Evolutionary conservation across 192 early-diverging fungal genomes (phyloP).

Genomic region (Allomyces arbusculus): DNA sequence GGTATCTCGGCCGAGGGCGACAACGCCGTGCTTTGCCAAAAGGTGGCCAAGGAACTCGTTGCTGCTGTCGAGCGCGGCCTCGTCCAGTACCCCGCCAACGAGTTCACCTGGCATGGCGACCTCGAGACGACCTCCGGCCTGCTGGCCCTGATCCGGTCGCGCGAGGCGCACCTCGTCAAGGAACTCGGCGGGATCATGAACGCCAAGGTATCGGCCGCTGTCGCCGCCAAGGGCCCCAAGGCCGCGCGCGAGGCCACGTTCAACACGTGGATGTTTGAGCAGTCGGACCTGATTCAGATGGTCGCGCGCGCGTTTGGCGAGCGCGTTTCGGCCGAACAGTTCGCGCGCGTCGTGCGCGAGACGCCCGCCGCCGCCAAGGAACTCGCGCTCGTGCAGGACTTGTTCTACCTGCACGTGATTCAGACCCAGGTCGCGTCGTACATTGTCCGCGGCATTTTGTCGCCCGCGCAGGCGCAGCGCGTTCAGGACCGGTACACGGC

Average conservation of each 20-base stretch:
- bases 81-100: conserved; percentile 16
- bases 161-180: conserved; percentile 10
- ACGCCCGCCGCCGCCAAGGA: conserved; percentile 9
- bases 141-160: conserved; percentile 7
- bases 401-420: conserved; percentile 29
- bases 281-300: conserved; percentile 47
- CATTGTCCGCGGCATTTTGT: conserved; percentile 23
- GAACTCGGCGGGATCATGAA: conserved; percentile 27
- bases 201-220: conserved; percentile 13
- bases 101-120: conserved; percentile 1
- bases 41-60: conserved; percentile 54
- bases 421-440: conserved; percentile 34
- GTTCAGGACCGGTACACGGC: conserved; percentile 19
- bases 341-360: conserved; percentile 13
- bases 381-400: conserved; percentile 18
- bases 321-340: conserved; percentile 36
- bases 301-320: conserved; percentile 44
- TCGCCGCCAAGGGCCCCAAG: no score
- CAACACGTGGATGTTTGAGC: conserved; percentile 56
- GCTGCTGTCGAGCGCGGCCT: conserved; percentile 23
- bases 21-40: conserved; percentile 54
- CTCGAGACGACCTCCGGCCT: not conserved
- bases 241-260: conserved; percentile 26
- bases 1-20: conserved; percentile 67
- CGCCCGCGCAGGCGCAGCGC: conserved; percentile 18